Evolutionary conservation across 352 stramenopile species (phyloP).

Genomic region (Phytophthora gonapodyides): DNA sequence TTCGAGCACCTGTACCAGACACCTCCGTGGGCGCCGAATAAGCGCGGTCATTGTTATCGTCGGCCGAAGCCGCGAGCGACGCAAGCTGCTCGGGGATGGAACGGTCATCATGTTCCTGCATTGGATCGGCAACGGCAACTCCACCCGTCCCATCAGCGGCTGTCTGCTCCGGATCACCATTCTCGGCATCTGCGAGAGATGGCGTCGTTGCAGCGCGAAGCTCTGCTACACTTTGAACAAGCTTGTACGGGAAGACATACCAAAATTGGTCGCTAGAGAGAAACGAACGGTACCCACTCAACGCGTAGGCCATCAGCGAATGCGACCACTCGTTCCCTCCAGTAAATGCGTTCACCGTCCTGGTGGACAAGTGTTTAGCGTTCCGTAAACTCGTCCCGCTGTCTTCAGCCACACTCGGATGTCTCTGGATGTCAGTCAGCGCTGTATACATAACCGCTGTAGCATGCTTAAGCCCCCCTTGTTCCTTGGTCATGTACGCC

Average conservation of each 20-base stretch:
- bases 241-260: background rate
- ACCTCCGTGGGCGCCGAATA: too few species aligned
- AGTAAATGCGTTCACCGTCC: constrained; percentile 14
- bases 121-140: too few species aligned
- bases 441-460: background rate
- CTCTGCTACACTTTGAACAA: background rate
- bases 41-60: too few species aligned
- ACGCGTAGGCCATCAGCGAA: constrained; percentile 4
- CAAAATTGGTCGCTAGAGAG: background rate
- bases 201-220: too few species aligned
- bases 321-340: constrained; percentile 8
- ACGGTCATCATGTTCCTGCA: too few species aligned
- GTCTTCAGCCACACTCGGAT: constrained; percentile 4
- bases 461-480: constrained; percentile 6
- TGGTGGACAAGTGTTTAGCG: background rate
- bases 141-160: too few species aligned
- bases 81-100: too few species aligned
- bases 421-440: background rate
- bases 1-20: too few species aligned
- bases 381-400: background rate
- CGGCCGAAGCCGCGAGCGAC: too few species aligned
- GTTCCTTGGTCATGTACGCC: constrained; percentile 19
- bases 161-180: too few species aligned
- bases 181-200: too few species aligned
- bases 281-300: background rate